phyloP scores from a whole-genome alignment of 257 asterid genomes.

The Solanum raphanifolium region DNA sequence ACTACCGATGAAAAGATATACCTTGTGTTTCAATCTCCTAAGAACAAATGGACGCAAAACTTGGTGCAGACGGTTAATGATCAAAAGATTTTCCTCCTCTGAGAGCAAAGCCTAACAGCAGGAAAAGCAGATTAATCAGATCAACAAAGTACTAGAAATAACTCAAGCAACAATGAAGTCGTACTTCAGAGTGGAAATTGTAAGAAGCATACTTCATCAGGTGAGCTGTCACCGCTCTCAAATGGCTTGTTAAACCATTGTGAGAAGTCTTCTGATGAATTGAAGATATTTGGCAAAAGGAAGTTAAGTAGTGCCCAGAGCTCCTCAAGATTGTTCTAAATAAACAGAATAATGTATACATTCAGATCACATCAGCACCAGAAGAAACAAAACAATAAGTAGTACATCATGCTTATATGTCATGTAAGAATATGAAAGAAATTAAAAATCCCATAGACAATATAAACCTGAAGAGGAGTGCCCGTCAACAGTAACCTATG shows the following conservation, averaged over 20 bases:
- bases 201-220: constrained; percentile 58
- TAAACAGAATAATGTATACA: background rate
- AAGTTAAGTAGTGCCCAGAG: constrained; percentile 98
- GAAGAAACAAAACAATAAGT: background rate
- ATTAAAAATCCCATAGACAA: background rate
- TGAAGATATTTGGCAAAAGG: constrained; percentile 93
- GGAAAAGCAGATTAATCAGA: constrained; percentile 5
- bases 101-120: constrained; percentile 76
- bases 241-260: constrained; percentile 99
- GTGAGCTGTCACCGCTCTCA: constrained; percentile 86
- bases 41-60: constrained; percentile 98
- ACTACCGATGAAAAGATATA: constrained; percentile 3
- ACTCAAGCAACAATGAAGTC: background rate
- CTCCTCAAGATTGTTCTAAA: constrained; percentile 97
- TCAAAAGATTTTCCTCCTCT: constrained; percentile 97
- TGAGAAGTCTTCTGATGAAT: constrained; percentile 97
- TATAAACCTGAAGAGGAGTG: constrained; percentile 87
- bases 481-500: constrained; percentile 97
- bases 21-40: constrained; percentile 98
- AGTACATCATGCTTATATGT: background rate
- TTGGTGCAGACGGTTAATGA: constrained; percentile 98
- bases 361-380: constrained; percentile 1
- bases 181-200: background rate
- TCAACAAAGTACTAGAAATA: constrained; percentile 3
- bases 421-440: background rate